Percentiles rank a stretch among this genome's conserved stretches.
Conservation (phyloP, 1,284 basidiomycete genomes). For the Acaromyces ingoldii region DNA sequence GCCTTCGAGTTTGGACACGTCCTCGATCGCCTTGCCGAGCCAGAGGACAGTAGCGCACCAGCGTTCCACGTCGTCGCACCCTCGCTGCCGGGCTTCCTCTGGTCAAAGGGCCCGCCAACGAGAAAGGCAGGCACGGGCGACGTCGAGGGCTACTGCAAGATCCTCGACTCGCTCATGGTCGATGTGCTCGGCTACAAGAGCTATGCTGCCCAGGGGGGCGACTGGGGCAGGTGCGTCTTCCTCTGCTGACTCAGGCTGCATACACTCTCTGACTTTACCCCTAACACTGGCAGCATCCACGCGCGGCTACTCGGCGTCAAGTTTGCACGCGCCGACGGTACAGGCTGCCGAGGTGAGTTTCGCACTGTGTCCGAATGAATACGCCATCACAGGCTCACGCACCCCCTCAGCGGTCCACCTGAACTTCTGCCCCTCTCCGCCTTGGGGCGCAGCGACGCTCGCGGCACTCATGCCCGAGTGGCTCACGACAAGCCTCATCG, state of each 20-base stretch:
- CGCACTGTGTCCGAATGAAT: background rate
- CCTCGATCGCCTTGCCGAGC: constrained; percentile 8
- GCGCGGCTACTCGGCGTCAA: background rate
- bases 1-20: constrained; percentile 7
- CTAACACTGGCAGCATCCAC: no score
- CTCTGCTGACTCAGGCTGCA: no score
- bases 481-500: background rate
- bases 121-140: constrained; percentile 22
- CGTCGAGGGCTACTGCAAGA: constrained; percentile 5
- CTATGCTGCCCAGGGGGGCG: constrained; percentile 38
- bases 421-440: constrained; percentile 38
- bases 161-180: constrained; percentile 15
- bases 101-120: constrained; percentile 17
- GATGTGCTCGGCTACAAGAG: constrained; percentile 23
- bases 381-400: background rate
- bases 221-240: constrained; percentile 33
- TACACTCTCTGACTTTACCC: no score
- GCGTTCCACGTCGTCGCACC: constrained; percentile 35
- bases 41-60: background rate
- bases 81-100: constrained; percentile 28
- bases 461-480: background rate
- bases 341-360: background rate
- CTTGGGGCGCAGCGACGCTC: constrained; percentile 17
- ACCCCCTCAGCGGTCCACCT: constrained; percentile 21
- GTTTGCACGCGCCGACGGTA: background rate